Base-by-base conservation (phyloP, 768 basidiomycete species). In the Tulasnella sp. region DNA sequence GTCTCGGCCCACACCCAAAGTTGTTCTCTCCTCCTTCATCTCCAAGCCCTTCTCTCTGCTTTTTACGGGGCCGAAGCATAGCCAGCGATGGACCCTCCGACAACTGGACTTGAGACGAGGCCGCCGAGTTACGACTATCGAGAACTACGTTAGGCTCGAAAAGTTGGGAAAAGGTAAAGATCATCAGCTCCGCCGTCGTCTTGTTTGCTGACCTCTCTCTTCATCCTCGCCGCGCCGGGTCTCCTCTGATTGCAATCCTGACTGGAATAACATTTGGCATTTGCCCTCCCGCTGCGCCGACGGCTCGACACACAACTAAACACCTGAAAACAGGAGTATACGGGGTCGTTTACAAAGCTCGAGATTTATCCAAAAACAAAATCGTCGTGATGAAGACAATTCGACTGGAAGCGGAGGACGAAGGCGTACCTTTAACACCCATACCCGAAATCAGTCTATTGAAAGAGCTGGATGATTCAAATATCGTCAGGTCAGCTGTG, bases 381-480 rank as follows among this genome's bases (percentile, higher is more conserved):
- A 91, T 98, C 82, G 98, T 99, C 75, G 98, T 98, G 34, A 88
- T 99, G 82, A 99, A 99, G 91, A 99, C 99, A 89, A 99, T 99
- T 84, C 88, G 98, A 56, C 91, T 99, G 38, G 98, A 99, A 85
- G 96, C 96, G 24, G 98, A 99, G 86, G 98, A 99, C 84, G 98
- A 99, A 85, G 98, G 98, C 72, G 98, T 99, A 31, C 98, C 98
- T 16, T 95, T 93, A 81, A 99, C 98, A 4, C 97, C 97, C 77
- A 99, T 99, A 84, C 91, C 98, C 75, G 98, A 99, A 88, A 99
- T 99, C 86, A 96, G 94, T 87, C 86, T 99, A 81, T 86, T 99
- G 82, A 99, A 99, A 86, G 98, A 99, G 85, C 89, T 99, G 83
- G 95, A 94, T 85, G 94, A 99, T 85, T 94, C 96, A 44, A 95